Evolutionary conservation across 805 yeast genomes (phyloP).

Genomic region (Dipodascus albidus): DNA sequence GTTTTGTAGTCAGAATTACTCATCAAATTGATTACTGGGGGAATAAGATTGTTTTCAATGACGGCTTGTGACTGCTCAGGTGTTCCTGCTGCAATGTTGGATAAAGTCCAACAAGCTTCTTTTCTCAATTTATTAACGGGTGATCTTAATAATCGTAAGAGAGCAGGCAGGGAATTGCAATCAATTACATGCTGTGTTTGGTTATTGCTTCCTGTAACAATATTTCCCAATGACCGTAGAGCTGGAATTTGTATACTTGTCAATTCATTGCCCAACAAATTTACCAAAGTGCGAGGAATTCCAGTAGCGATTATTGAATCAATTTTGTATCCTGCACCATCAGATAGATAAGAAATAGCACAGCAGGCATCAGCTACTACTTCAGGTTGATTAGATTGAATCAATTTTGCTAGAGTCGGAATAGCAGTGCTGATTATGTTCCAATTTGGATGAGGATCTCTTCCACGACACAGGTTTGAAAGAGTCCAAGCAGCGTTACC

Average conservation of each 20-base stretch:
- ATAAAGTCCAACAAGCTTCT: slow-evolving; percentile 98
- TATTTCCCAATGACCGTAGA: slow-evolving; percentile 92
- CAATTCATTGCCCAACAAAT: slow-evolving; percentile 72
- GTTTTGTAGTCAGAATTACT: slow-evolving; percentile 86
- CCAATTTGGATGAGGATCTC: slow-evolving; percentile 96
- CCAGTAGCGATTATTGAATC: slow-evolving; percentile 96
- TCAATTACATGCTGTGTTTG: slow-evolving; percentile 95
- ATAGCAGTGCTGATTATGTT: slow-evolving; percentile 69
- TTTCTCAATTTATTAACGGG: slow-evolving; percentile 87
- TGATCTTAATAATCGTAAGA: slow-evolving; percentile 67
- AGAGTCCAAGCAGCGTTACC: slow-evolving; percentile 98
- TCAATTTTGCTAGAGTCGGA: slow-evolving; percentile 84
- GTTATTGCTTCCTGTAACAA: slow-evolving; percentile 90
- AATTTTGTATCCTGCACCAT: slow-evolving; percentile 85
- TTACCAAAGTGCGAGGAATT: slow-evolving; percentile 89
- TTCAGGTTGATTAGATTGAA: slow-evolving; percentile 84
- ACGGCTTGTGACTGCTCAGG: slow-evolving; percentile 94
- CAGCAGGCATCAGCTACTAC: slow-evolving; percentile 96
- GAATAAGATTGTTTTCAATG: slow-evolving; percentile 86
- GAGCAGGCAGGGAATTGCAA: slow-evolving; percentile 83
- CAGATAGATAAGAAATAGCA: slow-evolving; percentile 93
- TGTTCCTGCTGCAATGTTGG: slow-evolving; percentile 96
- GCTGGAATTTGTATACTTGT: slow-evolving; percentile 94
- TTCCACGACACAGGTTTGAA: slow-evolving; percentile 93
- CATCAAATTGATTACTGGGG: slow-evolving; percentile 74